These are phyloP conservation scores for Phytophthora hybrid DNA, from an alignment of 352 stramenopile species.

Conservation along the genomic window DNA sequence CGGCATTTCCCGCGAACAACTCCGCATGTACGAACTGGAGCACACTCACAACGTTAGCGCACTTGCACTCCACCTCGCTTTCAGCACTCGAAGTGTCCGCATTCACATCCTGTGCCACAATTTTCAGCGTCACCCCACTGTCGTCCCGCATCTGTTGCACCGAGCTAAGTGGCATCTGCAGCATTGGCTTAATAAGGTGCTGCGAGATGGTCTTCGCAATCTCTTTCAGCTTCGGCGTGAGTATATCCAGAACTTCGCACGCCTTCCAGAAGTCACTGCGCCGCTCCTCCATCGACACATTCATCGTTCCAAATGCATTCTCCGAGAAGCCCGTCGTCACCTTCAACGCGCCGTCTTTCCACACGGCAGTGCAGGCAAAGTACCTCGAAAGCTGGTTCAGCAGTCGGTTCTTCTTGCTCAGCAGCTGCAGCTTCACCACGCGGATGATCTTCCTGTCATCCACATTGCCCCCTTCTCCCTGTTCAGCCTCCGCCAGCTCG, in stretches of 20 bases:
- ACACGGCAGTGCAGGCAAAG: constrained; percentile 47
- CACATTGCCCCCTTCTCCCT: constrained; percentile 6
- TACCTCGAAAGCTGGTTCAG: constrained; percentile 58
- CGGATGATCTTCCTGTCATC: constrained; percentile 45
- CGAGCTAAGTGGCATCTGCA: constrained; percentile 32
- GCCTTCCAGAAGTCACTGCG: constrained; percentile 64
- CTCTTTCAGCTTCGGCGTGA: constrained; percentile 57
- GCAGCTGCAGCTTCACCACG: constrained; percentile 55
- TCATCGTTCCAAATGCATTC: constrained; percentile 10
- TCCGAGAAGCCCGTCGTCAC: constrained; percentile 21
- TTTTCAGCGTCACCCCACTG: constrained; percentile 28
- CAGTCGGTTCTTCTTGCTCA: constrained; percentile 66
- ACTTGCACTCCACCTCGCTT: constrained; percentile 49
- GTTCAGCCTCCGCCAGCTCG: constrained; percentile 30
- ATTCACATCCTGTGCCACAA: constrained; percentile 25
- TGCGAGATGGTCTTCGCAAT: constrained; percentile 59
- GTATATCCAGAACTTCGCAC: constrained; percentile 56
- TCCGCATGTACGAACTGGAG: constrained; percentile 68
- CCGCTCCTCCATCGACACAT: constrained; percentile 24
- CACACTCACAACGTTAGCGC: constrained; percentile 51
- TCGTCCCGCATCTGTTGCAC: constrained; percentile 41
- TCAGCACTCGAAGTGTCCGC: constrained; percentile 10
- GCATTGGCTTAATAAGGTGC: constrained; percentile 63
- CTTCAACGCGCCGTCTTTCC: constrained; percentile 55
- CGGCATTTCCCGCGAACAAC: constrained; percentile 48